Evolutionary conservation across 1,139 yeast genomes (phyloP), one percentile per base, ranked within the genome.

Genomic region (Pichia sp.): DNA sequence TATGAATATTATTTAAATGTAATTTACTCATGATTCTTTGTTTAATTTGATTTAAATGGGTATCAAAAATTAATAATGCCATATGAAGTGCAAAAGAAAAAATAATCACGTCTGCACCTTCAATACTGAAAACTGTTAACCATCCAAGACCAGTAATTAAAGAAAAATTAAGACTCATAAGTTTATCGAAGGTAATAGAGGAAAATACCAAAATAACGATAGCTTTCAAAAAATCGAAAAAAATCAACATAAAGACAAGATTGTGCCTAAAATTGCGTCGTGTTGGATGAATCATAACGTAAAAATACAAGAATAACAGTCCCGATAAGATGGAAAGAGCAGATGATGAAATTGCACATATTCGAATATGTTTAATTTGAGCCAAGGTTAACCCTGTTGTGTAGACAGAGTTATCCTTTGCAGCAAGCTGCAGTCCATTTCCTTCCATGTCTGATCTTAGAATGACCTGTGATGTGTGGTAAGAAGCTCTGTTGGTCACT

Each of bases 61-160:
- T 28, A 25, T 67, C 67, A 60, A 85, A 85, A 16, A 88, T 81
- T 25, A 87, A 65, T 34, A 88, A 60, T 31, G 80, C 87, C 7
- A 91, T 82, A 60, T 88, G 96, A 18, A 87, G 62, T 2, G 96
- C 95, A 62, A 88, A 82, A 26, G 85, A 73, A 34, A 87, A 64
- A 37, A 88, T 88, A 21, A 94, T 93, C 33, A 86, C 61, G 62
- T 88, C 96, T 2, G 93, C 88, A 14, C 95, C 95, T 60, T 87
- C 95, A 23, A 85, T 82, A 25, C 89, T 74, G 31, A 79, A 70
- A 2, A 93, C 86, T 1, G 95, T 82, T 61, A 87, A 80, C 67
- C 85, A 88, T 5, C 96, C 96, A 35, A 86, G 76, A 13, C 80
- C 79, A 55, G 83, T 80, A 53, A 86, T 78, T 50, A 84, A 78